Conservation (phyloP, 1,139 yeast species). For the Kurtzmaniella quercitrusa region DNA sequence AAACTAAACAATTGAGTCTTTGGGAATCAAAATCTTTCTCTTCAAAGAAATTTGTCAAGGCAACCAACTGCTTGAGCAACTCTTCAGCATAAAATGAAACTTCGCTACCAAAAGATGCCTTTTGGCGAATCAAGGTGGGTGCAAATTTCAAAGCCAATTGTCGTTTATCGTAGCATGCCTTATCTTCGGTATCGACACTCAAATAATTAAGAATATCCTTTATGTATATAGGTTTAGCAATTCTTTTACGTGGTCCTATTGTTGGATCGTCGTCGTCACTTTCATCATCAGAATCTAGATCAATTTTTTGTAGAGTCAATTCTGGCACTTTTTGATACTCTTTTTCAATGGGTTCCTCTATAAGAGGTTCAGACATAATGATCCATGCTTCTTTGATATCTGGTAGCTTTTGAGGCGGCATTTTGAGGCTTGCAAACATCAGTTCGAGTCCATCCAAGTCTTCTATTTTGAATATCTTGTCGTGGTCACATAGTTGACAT, state of each 20-base stretch:
- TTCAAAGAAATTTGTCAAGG: slow-evolving; percentile 45
- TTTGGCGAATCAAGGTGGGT: slow-evolving; percentile 52
- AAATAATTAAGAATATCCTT: slow-evolving; percentile 59
- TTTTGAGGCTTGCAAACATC: slow-evolving; percentile 4
- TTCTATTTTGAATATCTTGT: slow-evolving; percentile 35
- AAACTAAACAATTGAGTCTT: slow-evolving; percentile 47
- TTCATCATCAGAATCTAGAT: slow-evolving; percentile 33
- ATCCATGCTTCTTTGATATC: slow-evolving; percentile 6
- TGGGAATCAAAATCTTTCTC: slow-evolving; percentile 47
- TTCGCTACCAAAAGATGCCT: slow-evolving; percentile 51
- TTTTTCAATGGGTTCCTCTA: slow-evolving; percentile 1
- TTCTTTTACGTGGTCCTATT: slow-evolving; percentile 27
- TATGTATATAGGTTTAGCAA: slow-evolving; percentile 55
- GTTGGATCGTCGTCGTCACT: slow-evolving; percentile 55
- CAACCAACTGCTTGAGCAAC: slow-evolving; percentile 42
- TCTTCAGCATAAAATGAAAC: slow-evolving; percentile 44
- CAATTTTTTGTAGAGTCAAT: slow-evolving; percentile 5
- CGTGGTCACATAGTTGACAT: slow-evolving; percentile 29
- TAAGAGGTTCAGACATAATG: background rate
- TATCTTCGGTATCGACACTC: slow-evolving; percentile 36
- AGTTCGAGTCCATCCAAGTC: slow-evolving; percentile 5
- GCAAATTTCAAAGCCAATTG: slow-evolving; percentile 48
- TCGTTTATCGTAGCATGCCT: slow-evolving; percentile 48
- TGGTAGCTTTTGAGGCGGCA: slow-evolving; percentile 4
- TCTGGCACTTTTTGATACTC: slow-evolving; percentile 3